phyloP scores from a whole-genome alignment of 1,139 yeast genomes.

The Yamadazyma blattariae region DNA sequence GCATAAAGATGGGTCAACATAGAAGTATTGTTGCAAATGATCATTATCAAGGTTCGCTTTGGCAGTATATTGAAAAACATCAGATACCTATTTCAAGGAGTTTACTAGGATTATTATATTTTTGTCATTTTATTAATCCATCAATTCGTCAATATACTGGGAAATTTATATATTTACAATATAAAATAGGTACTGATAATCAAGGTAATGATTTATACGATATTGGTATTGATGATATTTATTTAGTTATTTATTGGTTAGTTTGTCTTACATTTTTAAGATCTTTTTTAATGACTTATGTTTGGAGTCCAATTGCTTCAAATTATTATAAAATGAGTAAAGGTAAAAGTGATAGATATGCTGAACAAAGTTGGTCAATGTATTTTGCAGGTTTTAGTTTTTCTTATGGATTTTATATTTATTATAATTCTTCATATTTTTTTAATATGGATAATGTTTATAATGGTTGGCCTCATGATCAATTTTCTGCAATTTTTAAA shows the following conservation, averaged over 20 bases:
- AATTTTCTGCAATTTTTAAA: slow-evolving; percentile 51
- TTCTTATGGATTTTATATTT: slow-evolving; percentile 55
- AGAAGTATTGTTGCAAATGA: too few relatives aligned
- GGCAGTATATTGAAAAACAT: slow-evolving; percentile 36
- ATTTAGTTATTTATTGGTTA: slow-evolving; percentile 54
- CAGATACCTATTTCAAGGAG: slow-evolving; percentile 36
- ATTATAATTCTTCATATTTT: slow-evolving; percentile 58
- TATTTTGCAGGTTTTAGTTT: slow-evolving; percentile 61
- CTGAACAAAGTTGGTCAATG: slow-evolving; percentile 84
- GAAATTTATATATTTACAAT: slow-evolving; percentile 51
- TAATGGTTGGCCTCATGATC: slow-evolving; percentile 74
- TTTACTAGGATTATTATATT: slow-evolving; percentile 26
- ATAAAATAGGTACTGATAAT: slow-evolving; percentile 25
- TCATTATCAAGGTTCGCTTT: slow-evolving; percentile 20
- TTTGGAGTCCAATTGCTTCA: slow-evolving; percentile 58
- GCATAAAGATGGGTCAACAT: background rate
- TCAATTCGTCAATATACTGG: slow-evolving; percentile 22
- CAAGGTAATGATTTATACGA: slow-evolving; percentile 39
- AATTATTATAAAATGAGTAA: slow-evolving; percentile 42
- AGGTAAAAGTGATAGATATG: slow-evolving; percentile 63
- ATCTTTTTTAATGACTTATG: slow-evolving; percentile 55
- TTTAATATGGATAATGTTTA: slow-evolving; percentile 58
- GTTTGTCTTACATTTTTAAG: slow-evolving; percentile 58
- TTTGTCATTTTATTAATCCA: slow-evolving; percentile 22
- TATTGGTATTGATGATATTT: slow-evolving; percentile 56